A percentile compares a stretch with the other conserved stretches of the same genome.
Conservation (phyloP, 2,329 filamentous ascomycete species). For the Phialemoniopsis sp. region DNA sequence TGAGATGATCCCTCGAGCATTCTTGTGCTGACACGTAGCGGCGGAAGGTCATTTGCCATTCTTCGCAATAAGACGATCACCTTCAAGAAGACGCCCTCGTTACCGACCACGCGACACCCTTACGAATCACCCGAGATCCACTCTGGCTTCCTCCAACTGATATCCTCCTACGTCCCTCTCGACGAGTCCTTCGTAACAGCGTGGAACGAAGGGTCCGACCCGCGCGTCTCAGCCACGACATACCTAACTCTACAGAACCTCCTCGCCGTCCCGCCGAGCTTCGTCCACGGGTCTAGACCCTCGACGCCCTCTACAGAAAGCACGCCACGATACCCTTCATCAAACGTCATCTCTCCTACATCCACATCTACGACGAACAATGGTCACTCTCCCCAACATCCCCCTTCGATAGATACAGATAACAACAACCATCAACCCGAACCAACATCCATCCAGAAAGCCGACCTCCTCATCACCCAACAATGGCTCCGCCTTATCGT, state of each 20-base stretch:
- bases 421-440: conserved; percentile 23
- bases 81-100: conserved; percentile 53
- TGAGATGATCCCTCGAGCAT: too few species aligned
- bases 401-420: neutral
- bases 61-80: conserved; percentile 61
- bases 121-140: conserved; percentile 49
- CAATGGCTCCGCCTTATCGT: conserved; percentile 68
- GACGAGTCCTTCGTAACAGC: conserved; percentile 60
- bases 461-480: conserved; percentile 65
- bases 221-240: conserved; percentile 24
- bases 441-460: conserved; percentile 61
- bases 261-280: conserved; percentile 24
- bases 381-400: too few species aligned
- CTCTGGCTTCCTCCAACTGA: conserved; percentile 55
- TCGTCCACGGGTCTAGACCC: conserved; percentile 15
- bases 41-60: conserved; percentile 55
- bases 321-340: too few species aligned
- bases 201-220: conserved; percentile 55
- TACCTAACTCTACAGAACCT: conserved; percentile 28
- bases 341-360: neutral
- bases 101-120: conserved; percentile 45
- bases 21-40: too few species aligned
- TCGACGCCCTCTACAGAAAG: conserved; percentile 16
- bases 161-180: conserved; percentile 57
- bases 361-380: neutral